Percentiles rank a stretch among this genome's conserved stretches.
phyloP scores from a whole-genome alignment of 352 stramenopile species.

The Phytophthora sansomeana region DNA sequence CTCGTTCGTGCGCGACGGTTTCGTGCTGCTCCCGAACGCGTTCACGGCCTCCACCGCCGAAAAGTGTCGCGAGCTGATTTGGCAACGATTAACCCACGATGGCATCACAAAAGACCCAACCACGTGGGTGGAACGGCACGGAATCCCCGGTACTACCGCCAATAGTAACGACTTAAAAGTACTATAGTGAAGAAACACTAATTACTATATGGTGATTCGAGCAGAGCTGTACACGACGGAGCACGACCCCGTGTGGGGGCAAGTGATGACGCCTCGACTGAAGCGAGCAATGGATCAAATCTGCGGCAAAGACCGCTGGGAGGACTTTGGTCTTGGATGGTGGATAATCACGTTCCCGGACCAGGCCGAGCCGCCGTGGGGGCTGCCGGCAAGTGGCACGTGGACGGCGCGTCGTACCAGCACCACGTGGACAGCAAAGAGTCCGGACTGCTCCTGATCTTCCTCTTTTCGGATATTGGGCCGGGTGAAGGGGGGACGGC shows the following conservation, averaged over 20 bases:
- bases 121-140: slow-evolving; percentile 68
- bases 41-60: slow-evolving; percentile 56
- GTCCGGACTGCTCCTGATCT: slow-evolving; percentile 80
- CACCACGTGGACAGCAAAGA: slow-evolving; percentile 77
- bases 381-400: slow-evolving; percentile 81
- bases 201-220: slow-evolving; percentile 6
- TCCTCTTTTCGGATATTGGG: slow-evolving; percentile 80
- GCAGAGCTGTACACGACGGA: slow-evolving; percentile 58
- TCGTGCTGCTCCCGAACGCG: slow-evolving; percentile 64
- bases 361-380: slow-evolving; percentile 59
- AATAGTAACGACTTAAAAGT: neutral
- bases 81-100: slow-evolving; percentile 45
- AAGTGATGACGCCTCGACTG: slow-evolving; percentile 55
- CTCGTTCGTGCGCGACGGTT: slow-evolving; percentile 73
- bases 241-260: slow-evolving; percentile 51
- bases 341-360: slow-evolving; percentile 87
- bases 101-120: slow-evolving; percentile 46
- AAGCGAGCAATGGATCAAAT: slow-evolving; percentile 73
- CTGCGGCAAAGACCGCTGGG: slow-evolving; percentile 66
- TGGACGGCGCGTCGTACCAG: slow-evolving; percentile 80
- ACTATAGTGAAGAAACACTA: neutral
- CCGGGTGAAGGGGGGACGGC: slow-evolving; percentile 73
- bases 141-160: slow-evolving; percentile 49
- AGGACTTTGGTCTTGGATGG: slow-evolving; percentile 82
- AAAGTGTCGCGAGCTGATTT: slow-evolving; percentile 58